Evolutionary conservation across 495 filamentous ascomycete species (phyloP), one percentile per base, ranked within the genome.

Genomic region (Penicillium simplicissimum): DNA sequence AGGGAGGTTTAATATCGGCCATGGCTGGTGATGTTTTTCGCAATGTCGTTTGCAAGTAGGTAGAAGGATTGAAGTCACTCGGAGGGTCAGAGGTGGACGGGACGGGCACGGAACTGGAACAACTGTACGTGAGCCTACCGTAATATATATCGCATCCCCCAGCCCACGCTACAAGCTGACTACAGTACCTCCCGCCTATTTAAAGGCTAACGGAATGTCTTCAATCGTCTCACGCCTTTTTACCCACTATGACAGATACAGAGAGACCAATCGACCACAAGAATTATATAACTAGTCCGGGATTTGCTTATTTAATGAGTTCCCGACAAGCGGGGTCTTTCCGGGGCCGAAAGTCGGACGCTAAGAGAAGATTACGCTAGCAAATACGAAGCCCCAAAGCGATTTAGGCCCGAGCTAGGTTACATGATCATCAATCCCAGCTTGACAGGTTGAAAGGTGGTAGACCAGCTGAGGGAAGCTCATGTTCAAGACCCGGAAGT

Each of bases 1-100:
- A 96, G 1, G 91, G 93, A n/a, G 93, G 92, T 52, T 83, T 82
- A 43, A 85, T 76, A 47, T 72, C 72, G 10, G 83, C 81, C 84
- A 87, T 87, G 17, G 17, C 19, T 61, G 35, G 45, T 31, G 9
- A 28, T 4, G 15, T 31, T 31, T 31, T 3, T 25, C 3, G 23
- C 23, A 31, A 31, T 2, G 28, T 31, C 28, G 28, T 31, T 31
- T 5, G 6, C 0, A 31, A 31, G 25, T 28, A 28, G 4, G 25
- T 28, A 31, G 4, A 3, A 31, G 23, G 23, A 25, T 1, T 25
- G 3, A 25, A 25, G 28, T 31, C 28, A 31, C 28, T 31, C 4
- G 4, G 28, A 31, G 28, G 28, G 6, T 31, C 3, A 31, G 4
- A 31, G 6, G 25, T 28, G 25, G 28, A 31, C 4, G 49, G 28